phyloP scores from a whole-genome alignment of 441 rosid genomes.

The Bruguiera hainesii region DNA sequence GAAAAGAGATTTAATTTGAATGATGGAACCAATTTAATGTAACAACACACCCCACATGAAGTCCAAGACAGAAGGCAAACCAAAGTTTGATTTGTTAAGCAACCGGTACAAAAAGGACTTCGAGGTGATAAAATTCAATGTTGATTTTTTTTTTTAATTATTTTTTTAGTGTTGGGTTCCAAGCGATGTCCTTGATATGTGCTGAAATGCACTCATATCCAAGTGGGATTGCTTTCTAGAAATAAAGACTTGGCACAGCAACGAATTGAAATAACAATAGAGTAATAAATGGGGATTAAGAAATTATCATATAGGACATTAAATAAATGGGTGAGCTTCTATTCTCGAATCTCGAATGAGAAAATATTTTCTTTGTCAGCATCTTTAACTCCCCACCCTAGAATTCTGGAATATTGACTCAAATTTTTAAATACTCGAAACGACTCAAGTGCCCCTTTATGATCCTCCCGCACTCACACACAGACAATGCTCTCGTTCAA shows the following conservation, averaged over 20 bases:
- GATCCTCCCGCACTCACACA: too few relatives aligned
- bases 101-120: conserved; percentile 10
- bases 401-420: conserved; percentile 26
- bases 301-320: not conserved
- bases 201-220: conserved; percentile 44
- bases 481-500: too few relatives aligned
- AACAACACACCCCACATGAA: too few relatives aligned
- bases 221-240: conserved; percentile 27
- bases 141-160: not conserved
- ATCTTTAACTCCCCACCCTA: conserved; percentile 16
- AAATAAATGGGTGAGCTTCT: conserved; percentile 28
- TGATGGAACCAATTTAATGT: too few relatives aligned
- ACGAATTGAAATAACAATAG: not conserved
- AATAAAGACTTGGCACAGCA: conserved; percentile 15
- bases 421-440: not conserved
- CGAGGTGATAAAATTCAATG: conserved; percentile 30
- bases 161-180: conserved; percentile 19
- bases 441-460: too few relatives aligned
- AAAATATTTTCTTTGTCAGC: conserved; percentile 24
- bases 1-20: too few relatives aligned
- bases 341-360: conserved; percentile 46
- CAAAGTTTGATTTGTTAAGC: too few relatives aligned
- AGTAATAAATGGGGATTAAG: conserved; percentile 9
- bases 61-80: too few relatives aligned
- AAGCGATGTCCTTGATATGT: conserved; percentile 39